Evolutionary conservation across 2,329 filamentous ascomycete genomes (phyloP), one percentile per base, ranked within the genome.

Genomic region (Nemania serpens): DNA sequence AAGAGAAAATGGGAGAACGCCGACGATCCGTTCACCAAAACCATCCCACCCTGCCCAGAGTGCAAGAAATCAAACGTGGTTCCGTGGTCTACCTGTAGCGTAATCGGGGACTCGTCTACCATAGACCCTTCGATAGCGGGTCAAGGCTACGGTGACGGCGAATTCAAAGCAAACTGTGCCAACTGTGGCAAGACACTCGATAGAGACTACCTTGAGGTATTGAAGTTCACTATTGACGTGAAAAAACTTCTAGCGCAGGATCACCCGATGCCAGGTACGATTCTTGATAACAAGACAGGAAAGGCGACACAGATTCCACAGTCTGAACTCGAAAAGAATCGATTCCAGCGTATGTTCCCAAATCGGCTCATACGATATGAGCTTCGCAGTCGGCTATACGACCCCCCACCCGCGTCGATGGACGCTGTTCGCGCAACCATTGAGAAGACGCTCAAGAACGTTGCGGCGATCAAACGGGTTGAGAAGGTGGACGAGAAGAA

Each of bases 211-310:
- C 79, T 93, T 1, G 80, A 82, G n/a, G 81, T 87, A 1, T 78
- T 74, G 45, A 89, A 87, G 65, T 91, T 92, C 67, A 76, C 79
- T 49, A 74, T 72, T 13, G 88, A 93, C 67, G 73, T 83, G 5
- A 71, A 79, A 22, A 68, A 69, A 0, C 77, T 91, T 0, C 66
- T 85, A 3, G 61, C 73, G 2, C 66, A 79, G 3, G 67, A 78
- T 13, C 70, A 76, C 1, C 86, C 89, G 0, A 85, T 93, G 79
- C 86, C 88, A 0, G 89, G 90, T 1, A 92, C 89, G 0, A 72
- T 91, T 4, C 78, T 91, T 7, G 78, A 84, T 9, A 71, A 81
- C 0, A 72, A 75, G 1, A 78, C 69, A 0, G 90, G 89, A 0
- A 73, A 77, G 15, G 84, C 86, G 3, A 57, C 77, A 33, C 52